Conservation (phyloP, 2,329 filamentous ascomycete species). For the Beauveria brongniartii region DNA sequence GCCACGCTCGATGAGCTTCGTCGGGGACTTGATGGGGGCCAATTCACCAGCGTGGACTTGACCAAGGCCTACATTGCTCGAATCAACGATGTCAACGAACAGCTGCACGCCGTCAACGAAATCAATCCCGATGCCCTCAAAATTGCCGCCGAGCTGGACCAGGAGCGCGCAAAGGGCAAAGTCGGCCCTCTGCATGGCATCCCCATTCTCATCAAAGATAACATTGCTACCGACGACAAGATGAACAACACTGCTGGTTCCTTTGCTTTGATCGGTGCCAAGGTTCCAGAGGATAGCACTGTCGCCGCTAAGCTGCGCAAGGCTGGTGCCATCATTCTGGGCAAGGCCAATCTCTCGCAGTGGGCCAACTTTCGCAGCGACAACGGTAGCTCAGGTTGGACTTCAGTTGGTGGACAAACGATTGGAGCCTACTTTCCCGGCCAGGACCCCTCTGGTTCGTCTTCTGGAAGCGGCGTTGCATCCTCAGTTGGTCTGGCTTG, state of each 20-base stretch:
- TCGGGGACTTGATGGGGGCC: slow-evolving; percentile 17
- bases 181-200: slow-evolving; percentile 47
- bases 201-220: slow-evolving; percentile 56
- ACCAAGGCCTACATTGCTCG: slow-evolving; percentile 25
- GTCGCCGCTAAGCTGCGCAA: slow-evolving; percentile 49
- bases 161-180: slow-evolving; percentile 13
- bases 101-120: slow-evolving; percentile 23
- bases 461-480: slow-evolving; percentile 53
- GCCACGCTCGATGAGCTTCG: slow-evolving; percentile 19
- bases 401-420: slow-evolving; percentile 52
- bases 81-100: slow-evolving; percentile 23
- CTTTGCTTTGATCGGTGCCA: slow-evolving; percentile 47
- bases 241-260: slow-evolving; percentile 56
- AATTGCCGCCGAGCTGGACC: slow-evolving; percentile 24
- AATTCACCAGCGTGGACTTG: slow-evolving; percentile 23
- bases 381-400: slow-evolving; percentile 57
- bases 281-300: slow-evolving; percentile 46
- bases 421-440: slow-evolving; percentile 51
- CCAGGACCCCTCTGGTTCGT: slow-evolving; percentile 54
- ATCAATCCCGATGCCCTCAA: slow-evolving; percentile 27
- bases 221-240: slow-evolving; percentile 50
- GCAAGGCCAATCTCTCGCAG: slow-evolving; percentile 55
- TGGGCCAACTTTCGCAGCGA: slow-evolving; percentile 54
- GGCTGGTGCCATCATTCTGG: slow-evolving; percentile 53
- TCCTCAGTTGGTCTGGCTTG: slow-evolving; percentile 53